phyloP scores from a whole-genome alignment of 225 moss, liverwort and hornwort species.

The Ulota crispa region DNA sequence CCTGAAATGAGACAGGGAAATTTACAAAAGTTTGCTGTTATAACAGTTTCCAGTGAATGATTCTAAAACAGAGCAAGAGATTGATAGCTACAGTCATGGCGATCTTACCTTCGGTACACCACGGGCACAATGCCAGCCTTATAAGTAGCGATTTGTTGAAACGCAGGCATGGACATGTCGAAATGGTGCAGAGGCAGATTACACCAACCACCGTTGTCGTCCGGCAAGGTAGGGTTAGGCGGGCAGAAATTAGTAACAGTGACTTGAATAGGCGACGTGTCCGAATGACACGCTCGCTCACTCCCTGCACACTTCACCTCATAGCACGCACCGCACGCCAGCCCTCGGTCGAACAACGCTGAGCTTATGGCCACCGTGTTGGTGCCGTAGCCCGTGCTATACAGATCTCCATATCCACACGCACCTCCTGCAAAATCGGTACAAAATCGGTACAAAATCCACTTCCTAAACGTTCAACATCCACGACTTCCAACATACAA shows the following conservation, averaged over 20 bases:
- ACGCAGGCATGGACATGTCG: constrained; percentile 78
- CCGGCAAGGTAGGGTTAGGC: constrained; percentile 60
- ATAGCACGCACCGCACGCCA: constrained; percentile 71
- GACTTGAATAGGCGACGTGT: constrained; percentile 45
- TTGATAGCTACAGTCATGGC: not conserved
- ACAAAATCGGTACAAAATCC: too few relatives aligned
- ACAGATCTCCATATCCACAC: constrained; percentile 81
- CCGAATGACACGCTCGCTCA: constrained; percentile 40
- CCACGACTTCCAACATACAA: not conserved
- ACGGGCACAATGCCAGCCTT: constrained; percentile 75
- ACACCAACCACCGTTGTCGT: constrained; percentile 76
- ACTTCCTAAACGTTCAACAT: not conserved
- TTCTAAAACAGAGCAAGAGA: not conserved
- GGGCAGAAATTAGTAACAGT: constrained; percentile 87
- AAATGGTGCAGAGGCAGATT: constrained; percentile 73
- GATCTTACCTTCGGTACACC: constrained; percentile 56
- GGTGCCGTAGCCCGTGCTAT: constrained; percentile 63
- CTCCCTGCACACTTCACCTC: constrained; percentile 54
- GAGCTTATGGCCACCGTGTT: constrained; percentile 77
- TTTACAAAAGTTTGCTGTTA: too few relatives aligned
- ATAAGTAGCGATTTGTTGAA: constrained; percentile 59
- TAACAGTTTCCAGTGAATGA: not conserved
- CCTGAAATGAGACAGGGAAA: too few relatives aligned
- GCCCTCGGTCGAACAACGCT: constrained; percentile 67
- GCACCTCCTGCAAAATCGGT: constrained; percentile 63